Evolutionary conservation across 2,329 filamentous ascomycete genomes (phyloP), one percentile per base, ranked within the genome.

Genomic region (Botryotinia globosa): DNA sequence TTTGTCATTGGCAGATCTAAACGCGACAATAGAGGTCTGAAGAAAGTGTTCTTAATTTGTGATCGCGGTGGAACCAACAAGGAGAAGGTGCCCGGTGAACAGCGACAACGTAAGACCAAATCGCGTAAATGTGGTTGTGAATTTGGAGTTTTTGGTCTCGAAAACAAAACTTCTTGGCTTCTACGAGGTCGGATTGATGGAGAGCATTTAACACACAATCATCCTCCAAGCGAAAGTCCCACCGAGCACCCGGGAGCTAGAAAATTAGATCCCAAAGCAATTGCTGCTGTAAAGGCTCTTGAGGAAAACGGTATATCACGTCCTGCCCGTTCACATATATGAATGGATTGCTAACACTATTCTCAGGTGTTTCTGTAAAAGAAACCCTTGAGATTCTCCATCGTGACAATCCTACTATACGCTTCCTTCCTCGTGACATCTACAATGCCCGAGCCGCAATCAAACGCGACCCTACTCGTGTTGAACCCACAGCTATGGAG

Each of bases 91-190:
- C 78, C 79, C 0, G 80, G 78, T 32, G 80, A 81, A 70, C 77
- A 80, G 58, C 78, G 79, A 34, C 85, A 87, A 74, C 86, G 89
- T 72, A 91, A 91, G 80, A 91, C 89, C 1, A 90, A 89, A 14
- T 91, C 89, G n/a, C 85, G 89, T 63, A 91, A 91, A 77, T 91
- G 89, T 77, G 89, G 90, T 76, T 91, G 89, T 75, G 88, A 88
- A 44, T 91, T 91, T 79, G 89, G 89, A n/a, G 90, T 91, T 80
- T 91, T 91, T 75, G 89, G 89, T 72, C 89, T 91, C 56, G 89
- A 91, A 80, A 88, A 90, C 78, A 85, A 89, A 73, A 90, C 88
- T 0, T 88, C 91, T 76, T 91, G 89, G 89, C 88, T 88, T 0
- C 87, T 91, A 73, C 85, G 89, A 69, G 91, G 90, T 77, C 86